phyloP scores from a whole-genome alignment of 495 filamentous ascomycete species.

The Eremomyces bilateralis region DNA sequence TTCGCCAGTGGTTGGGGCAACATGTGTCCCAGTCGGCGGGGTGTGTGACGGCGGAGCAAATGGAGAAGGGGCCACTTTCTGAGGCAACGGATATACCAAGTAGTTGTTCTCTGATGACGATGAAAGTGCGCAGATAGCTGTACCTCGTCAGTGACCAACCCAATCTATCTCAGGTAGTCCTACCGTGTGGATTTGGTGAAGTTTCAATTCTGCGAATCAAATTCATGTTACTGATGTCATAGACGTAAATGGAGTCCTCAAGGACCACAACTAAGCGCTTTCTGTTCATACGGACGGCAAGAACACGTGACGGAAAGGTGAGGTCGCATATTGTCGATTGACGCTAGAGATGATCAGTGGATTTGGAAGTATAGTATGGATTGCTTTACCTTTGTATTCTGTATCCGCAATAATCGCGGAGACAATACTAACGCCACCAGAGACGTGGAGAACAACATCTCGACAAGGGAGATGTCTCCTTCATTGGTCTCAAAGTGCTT shows the following conservation, averaged over 20 bases:
- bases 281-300: constrained; percentile 80
- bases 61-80: constrained; percentile 42
- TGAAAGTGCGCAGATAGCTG: constrained; percentile 78
- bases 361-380: neutral
- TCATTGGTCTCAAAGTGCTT: constrained; percentile 86
- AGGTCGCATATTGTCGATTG: constrained; percentile 96
- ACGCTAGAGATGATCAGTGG: constrained; percentile 28
- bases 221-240: constrained; percentile 97
- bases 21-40: constrained; percentile 50
- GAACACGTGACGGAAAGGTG: constrained; percentile 82
- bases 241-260: constrained; percentile 90
- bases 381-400: constrained; percentile 75
- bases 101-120: constrained; percentile 91
- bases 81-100: constrained; percentile 79
- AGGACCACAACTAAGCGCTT: constrained; percentile 84
- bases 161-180: constrained; percentile 1
- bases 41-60: constrained; percentile 58
- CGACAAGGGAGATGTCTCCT: constrained; percentile 79
- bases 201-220: constrained; percentile 76
- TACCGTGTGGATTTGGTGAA: constrained; percentile 73
- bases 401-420: constrained; percentile 74
- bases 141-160: neutral
- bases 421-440: constrained; percentile 81
- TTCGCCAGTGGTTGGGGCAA: constrained; percentile 72
- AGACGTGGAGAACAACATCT: constrained; percentile 99